Evolutionary conservation across 768 basidiomycete species (phyloP), one percentile per base, ranked within the genome.

Genomic region (Tylopilus sp.): DNA sequence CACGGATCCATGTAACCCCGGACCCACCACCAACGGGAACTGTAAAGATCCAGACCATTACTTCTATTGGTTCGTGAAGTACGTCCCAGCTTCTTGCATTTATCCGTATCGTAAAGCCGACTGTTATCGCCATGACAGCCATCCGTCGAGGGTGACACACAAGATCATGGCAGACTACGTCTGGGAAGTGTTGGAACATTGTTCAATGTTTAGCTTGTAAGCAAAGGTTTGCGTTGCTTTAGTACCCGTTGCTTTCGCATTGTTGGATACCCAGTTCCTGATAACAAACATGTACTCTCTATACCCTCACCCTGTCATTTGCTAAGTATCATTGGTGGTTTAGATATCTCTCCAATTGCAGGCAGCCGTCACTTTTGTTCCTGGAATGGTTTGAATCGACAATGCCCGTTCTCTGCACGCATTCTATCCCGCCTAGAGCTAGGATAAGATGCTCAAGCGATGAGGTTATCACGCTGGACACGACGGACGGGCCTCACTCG

Each of bases 81-180:
- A 52, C 44, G 76, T 64, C 26, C 3, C 4, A 3, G 24, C n/a
- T 48, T 45, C 14, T 2, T 26, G 31, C 26, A 2, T 44, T 4
- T 6, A 10, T 26, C 21, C 42, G 45, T 2, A 11, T 28, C 21
- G n/a, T 26, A 2, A 40, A 17, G 11, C 48, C 60, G 24, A 48
- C 46, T 10, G 2, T 13, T 49, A 16, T 21, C 6, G 4, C 28
- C 16, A 41, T 8, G 24, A 41, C 52, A 79, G 80, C 6, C 78
- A 82, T 54, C 82, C 80, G 4, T 78, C 78, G 17, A 76, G 73
- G 41, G 74, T 74, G 59, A 79, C 76, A 0, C 68, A 75, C 58
- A 70, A 74, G 38, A 77, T 82, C 47, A 81, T 82, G 80, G 79
- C 78, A 6, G 79, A 79, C 53, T 80, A 73, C 33, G 78, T 78